phyloP scores from a whole-genome alignment of 208 protist species.

The Trypanosoma theileri region DNA sequence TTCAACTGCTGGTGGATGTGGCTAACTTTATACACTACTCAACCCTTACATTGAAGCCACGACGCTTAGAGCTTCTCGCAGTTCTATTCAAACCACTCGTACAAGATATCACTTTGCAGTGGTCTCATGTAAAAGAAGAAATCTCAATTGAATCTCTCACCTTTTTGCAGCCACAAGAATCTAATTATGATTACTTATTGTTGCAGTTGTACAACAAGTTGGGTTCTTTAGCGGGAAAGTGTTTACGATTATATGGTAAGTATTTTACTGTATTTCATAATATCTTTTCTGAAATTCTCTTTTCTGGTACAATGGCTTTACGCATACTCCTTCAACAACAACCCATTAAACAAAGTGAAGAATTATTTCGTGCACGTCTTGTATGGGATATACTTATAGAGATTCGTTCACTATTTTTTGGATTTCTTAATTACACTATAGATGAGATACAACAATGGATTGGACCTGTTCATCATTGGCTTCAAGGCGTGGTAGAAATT shows the following conservation, averaged over 20 bases:
- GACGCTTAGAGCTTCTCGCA: constrained; percentile 13
- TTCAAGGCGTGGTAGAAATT: constrained; percentile 2
- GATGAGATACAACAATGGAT: background rate
- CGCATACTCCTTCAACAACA: background rate
- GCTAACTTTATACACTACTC: constrained; percentile 28
- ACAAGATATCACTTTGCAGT: background rate
- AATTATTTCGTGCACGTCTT: background rate
- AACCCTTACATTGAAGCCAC: constrained; percentile 17
- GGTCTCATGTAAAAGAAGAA: background rate
- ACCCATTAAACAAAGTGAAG: background rate
- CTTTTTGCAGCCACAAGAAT: background rate
- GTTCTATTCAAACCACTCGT: background rate
- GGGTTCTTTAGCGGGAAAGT: constrained; percentile 14
- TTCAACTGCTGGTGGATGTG: constrained; percentile 20
- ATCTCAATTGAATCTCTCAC: background rate
- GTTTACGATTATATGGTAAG: constrained; percentile 21
- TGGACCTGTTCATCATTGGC: constrained; percentile 1
- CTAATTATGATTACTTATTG: background rate
- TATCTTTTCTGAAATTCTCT: constrained; percentile 14
- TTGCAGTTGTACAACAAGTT: background rate
- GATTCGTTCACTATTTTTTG: background rate
- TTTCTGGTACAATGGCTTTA: constrained; percentile 4
- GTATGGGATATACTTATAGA: constrained; percentile 8
- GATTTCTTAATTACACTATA: constrained; percentile 3
- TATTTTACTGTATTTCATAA: constrained; percentile 12